phyloP scores from a whole-genome alignment of 2,329 filamentous ascomycete genomes.

The Herpotrichia juniperi region DNA sequence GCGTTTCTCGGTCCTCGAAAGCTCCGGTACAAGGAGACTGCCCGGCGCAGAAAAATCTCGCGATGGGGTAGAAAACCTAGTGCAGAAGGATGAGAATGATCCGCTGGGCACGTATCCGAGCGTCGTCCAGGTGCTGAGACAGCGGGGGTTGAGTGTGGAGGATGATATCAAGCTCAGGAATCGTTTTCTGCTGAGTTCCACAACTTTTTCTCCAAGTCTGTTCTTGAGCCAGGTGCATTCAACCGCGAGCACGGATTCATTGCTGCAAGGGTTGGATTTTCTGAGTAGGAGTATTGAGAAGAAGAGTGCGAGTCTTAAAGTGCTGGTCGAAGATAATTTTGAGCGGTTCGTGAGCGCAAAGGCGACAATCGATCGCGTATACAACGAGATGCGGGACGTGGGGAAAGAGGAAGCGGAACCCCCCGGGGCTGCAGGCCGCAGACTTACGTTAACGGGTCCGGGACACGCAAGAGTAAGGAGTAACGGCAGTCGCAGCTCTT shows the following conservation, averaged over 20 bases:
- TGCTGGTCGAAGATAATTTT: conserved; percentile 96
- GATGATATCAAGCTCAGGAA: conserved; percentile 84
- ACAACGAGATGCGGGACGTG: conserved; percentile 89
- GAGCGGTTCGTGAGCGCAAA: conserved; percentile 98
- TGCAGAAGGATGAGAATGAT: conserved; percentile 91
- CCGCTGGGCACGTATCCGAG: conserved; percentile 87
- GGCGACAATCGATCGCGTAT: conserved; percentile 97
- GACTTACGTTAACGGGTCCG: background rate
- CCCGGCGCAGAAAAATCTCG: conserved; percentile 72
- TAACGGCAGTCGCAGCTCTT: conserved; percentile 64
- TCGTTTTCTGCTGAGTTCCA: conserved; percentile 93
- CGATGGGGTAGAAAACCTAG: conserved; percentile 74
- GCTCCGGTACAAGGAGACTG: conserved; percentile 71
- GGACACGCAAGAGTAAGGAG: background rate
- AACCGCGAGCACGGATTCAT: conserved; percentile 78
- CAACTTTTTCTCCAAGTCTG: conserved; percentile 88
- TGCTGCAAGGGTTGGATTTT: conserved; percentile 82
- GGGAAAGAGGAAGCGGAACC: conserved; percentile 55
- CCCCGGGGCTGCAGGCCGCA: conserved; percentile 50
- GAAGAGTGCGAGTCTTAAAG: conserved; percentile 95
- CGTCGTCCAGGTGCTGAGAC: conserved; percentile 79
- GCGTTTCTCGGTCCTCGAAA: conserved; percentile 83
- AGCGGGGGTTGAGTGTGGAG: conserved; percentile 79
- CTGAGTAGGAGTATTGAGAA: conserved; percentile 93
- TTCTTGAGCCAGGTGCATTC: conserved; percentile 94